These are phyloP conservation scores for Pilasporangium apinafurcum DNA, from an alignment of 352 stramenopile species.

Conservation along the genomic window DNA sequence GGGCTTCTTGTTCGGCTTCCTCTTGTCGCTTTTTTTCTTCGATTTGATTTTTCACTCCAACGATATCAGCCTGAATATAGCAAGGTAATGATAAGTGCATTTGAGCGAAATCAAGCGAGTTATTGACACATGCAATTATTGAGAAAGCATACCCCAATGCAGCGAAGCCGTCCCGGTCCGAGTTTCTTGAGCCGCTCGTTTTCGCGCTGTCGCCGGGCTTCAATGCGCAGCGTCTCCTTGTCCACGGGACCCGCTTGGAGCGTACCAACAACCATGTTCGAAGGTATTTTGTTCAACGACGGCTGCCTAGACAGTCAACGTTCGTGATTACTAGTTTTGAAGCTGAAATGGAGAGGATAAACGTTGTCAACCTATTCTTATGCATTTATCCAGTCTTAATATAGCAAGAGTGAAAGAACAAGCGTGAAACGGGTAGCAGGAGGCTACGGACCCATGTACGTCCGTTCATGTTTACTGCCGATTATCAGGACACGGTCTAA, in stretches of 20 bases:
- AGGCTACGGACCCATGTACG: too few species aligned
- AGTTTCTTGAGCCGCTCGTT: conserved; percentile 66
- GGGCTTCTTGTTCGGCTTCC: conserved; percentile 25
- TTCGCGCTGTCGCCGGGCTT: conserved; percentile 56
- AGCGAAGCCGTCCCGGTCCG: conserved; percentile 49
- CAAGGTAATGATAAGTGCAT: background rate
- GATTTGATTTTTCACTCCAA: conserved; percentile 66
- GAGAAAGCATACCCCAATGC: conserved; percentile 40
- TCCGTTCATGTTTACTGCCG: too few species aligned
- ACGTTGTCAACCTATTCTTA: too few species aligned
- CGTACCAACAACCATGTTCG: conserved; percentile 6
- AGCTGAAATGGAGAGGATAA: too few species aligned
- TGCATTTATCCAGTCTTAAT: too few species aligned
- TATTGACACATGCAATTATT: background rate
- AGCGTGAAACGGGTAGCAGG: too few species aligned
- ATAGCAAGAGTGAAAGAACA: too few species aligned
- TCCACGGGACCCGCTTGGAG: conserved; percentile 14
- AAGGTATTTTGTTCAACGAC: background rate
- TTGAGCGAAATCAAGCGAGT: background rate
- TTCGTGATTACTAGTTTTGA: too few species aligned
- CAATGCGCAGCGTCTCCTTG: conserved; percentile 45
- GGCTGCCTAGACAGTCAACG: background rate
- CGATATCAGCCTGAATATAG: conserved; percentile 52
- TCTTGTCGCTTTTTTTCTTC: conserved; percentile 57
- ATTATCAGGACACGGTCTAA: too few species aligned